Base-by-base conservation (phyloP, 2,329 filamentous ascomycete species). In the Penicillium psychrosexuale region DNA sequence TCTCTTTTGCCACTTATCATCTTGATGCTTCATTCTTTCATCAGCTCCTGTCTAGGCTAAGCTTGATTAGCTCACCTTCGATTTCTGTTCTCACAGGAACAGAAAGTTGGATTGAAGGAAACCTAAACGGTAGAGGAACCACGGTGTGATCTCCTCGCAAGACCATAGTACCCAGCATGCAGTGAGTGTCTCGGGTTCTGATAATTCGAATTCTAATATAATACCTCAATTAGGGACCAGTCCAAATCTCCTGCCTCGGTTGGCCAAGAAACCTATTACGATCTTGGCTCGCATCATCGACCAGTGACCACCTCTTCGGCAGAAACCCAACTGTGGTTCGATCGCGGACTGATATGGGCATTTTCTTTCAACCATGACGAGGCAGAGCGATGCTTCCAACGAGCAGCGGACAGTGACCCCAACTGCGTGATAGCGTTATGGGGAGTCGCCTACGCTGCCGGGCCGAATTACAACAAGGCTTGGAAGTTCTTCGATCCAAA, bases 391-490 rank as follows among this genome's bases (percentile, higher is more conserved):
- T 73, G 71, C 56, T 73, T 72, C 51, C 47, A 65, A 47, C 60
- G 56, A 15, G 69, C 67, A 2, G 62, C 65, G 9, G 46, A 52
- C 7, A 34, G 60, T 27, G 71, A 73, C 47, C 52, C 63, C 5
- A 57, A 57, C 8, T 73, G 69, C 46, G 67, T 67, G 1, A 68
- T 73, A 60, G 71, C 70, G 9, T 67, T 67, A 33, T 73, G 70
- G 70, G 70, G 70, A 5, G 50, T 72, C 9, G 70, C 88, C 0
- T 90, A 87, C 65, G 78, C 84, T 0, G 71, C 87, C 0, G 89
- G 88, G 0, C 88, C 88, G 2, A 91, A 92, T 64, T 86, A 88
- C 70, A 89, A 91, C 75, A 90, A 91, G 65, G 84, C 87, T 0
- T 91, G 88, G 88, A 80, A 82, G 15, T 77, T 82, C 9, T 90